Evolutionary conservation across 495 filamentous ascomycete species (phyloP).

Genomic region (Aspergillus incahuasiensis): DNA sequence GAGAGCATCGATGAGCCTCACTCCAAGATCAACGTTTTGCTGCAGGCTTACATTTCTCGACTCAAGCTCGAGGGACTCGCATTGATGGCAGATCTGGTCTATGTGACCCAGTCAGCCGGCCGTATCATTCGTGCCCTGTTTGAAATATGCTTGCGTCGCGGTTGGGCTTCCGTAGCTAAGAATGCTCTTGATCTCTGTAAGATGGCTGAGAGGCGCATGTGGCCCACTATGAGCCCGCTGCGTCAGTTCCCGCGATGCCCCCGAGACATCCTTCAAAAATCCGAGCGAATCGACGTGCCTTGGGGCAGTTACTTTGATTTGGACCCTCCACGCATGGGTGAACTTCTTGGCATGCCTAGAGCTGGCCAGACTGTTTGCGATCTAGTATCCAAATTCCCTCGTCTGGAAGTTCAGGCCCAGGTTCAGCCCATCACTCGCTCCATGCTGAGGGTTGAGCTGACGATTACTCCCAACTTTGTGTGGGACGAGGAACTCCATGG

Average conservation of each 20-base stretch:
- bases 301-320: slow-evolving; percentile 94
- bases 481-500: slow-evolving; percentile 94
- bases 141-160: slow-evolving; percentile 92
- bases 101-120: slow-evolving; percentile 95
- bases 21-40: slow-evolving; percentile 97
- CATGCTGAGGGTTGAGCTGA: slow-evolving; percentile 90
- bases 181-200: slow-evolving; percentile 93
- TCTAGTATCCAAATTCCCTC: slow-evolving; percentile 86
- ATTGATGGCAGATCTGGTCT: slow-evolving; percentile 97
- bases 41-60: slow-evolving; percentile 95
- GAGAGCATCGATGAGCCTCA: slow-evolving; percentile 96
- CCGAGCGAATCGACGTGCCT: slow-evolving; percentile 90
- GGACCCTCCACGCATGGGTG: slow-evolving; percentile 94
- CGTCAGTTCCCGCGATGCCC: slow-evolving; percentile 83
- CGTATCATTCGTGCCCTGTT: slow-evolving; percentile 95
- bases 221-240: slow-evolving; percentile 96
- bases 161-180: slow-evolving; percentile 91
- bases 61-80: slow-evolving; percentile 91
- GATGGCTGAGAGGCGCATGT: slow-evolving; percentile 99
- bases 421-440: slow-evolving; percentile 93
- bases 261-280: slow-evolving; percentile 81
- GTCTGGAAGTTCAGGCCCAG: slow-evolving; percentile 85
- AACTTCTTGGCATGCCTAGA: slow-evolving; percentile 88
- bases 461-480: slow-evolving; percentile 90
- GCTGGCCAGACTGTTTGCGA: slow-evolving; percentile 80